Percentiles rank a stretch among this genome's conserved stretches.
These are phyloP conservation scores for Claviceps sp. DNA, from an alignment of 2,329 filamentous ascomycete genomes.

Conservation along the genomic window DNA sequence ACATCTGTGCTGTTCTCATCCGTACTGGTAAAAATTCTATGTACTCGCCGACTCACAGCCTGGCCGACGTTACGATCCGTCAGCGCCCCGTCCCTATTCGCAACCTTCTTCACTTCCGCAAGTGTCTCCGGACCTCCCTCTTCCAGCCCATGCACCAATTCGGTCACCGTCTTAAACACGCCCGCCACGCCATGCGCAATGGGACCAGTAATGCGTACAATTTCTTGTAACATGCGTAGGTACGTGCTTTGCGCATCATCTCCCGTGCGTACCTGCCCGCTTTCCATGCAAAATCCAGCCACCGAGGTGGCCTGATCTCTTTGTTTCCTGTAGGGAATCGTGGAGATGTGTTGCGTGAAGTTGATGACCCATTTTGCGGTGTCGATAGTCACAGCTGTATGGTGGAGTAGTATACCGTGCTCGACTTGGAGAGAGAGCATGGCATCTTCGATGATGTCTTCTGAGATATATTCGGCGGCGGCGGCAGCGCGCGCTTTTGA, in stretches of 20 bases:
- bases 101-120: constrained; percentile 45
- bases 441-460: constrained; percentile 57
- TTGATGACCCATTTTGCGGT: constrained; percentile 59
- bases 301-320: constrained; percentile 34
- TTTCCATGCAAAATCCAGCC: constrained; percentile 66
- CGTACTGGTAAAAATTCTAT: constrained; percentile 44
- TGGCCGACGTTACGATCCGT: constrained; percentile 43
- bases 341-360: constrained; percentile 70
- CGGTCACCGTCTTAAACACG: constrained; percentile 43
- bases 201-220: constrained; percentile 55
- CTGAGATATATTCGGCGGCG: constrained; percentile 42
- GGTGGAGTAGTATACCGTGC: constrained; percentile 55
- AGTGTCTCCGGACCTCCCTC: constrained; percentile 44
- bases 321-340: constrained; percentile 54
- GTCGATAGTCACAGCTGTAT: constrained; percentile 46
- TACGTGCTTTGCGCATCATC: constrained; percentile 54
- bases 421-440: constrained; percentile 56
- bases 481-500: constrained; percentile 17
- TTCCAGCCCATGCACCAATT: constrained; percentile 47
- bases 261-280: constrained; percentile 60
- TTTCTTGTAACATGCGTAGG: constrained; percentile 62
- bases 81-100: constrained; percentile 42
- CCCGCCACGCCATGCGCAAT: constrained; percentile 56
- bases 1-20: constrained; percentile 44
- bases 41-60: constrained; percentile 43